A percentile compares a stretch with the other conserved stretches of the same genome.
Conservation (phyloP, 2,329 filamentous ascomycete genomes). For the Pyrenophora seminiperda region DNA sequence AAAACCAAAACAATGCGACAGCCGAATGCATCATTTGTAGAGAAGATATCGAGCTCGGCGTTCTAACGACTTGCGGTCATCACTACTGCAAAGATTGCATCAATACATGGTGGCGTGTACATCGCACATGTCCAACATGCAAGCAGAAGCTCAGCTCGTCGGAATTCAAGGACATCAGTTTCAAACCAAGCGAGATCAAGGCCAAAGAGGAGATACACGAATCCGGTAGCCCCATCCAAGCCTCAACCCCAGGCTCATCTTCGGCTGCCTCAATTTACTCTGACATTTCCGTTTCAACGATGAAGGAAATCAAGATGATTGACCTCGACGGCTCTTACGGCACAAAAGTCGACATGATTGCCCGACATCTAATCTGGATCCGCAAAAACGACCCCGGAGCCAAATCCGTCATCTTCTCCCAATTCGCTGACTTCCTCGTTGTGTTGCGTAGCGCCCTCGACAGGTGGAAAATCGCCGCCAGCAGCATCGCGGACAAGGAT, state of each 20-base stretch:
- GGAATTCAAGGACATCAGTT: conserved; percentile 82
- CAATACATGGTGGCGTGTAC: conserved; percentile 73
- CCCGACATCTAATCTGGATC: conserved; percentile 81
- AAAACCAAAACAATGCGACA: conserved; percentile 60
- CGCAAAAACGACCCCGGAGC: conserved; percentile 81
- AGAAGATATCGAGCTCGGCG: conserved; percentile 74
- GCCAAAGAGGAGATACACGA: conserved; percentile 63
- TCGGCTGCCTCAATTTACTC: conserved; percentile 70
- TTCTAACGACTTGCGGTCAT: conserved; percentile 86
- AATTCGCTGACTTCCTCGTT: conserved; percentile 80
- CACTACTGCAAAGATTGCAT: conserved; percentile 88
- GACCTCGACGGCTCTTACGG: conserved; percentile 77
- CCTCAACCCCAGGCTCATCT: conserved; percentile 34
- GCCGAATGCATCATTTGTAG: conserved; percentile 88
- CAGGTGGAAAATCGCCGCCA: conserved; percentile 73
- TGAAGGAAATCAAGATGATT: conserved; percentile 81
- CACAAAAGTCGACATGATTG: conserved; percentile 80
- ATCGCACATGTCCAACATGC: conserved; percentile 82
- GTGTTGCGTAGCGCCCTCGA: conserved; percentile 73
- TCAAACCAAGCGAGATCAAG: conserved; percentile 75
- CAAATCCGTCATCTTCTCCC: conserved; percentile 93
- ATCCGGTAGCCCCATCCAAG: conserved; percentile 21
- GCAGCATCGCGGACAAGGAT: conserved; percentile 69
- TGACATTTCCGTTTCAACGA: conserved; percentile 70
- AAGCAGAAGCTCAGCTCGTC: conserved; percentile 68